These are phyloP conservation scores for Pseudoneurospora amorphoporcata DNA, from an alignment of 495 filamentous ascomycete genomes.

Conservation along the genomic window DNA sequence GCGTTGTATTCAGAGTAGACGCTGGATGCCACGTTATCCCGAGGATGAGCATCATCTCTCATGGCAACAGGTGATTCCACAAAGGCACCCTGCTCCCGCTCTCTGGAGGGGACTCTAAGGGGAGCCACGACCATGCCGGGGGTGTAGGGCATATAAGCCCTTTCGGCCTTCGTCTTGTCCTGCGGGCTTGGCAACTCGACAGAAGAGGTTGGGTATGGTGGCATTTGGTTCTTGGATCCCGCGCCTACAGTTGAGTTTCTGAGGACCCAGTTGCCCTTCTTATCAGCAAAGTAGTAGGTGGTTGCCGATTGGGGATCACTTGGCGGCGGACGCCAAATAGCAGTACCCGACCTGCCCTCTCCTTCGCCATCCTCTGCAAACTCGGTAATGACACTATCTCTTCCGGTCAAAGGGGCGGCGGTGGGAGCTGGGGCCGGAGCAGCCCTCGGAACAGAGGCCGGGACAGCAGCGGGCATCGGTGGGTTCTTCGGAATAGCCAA, in stretches of 20 bases:
- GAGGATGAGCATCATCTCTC: not conserved
- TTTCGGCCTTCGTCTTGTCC: constrained; percentile 31
- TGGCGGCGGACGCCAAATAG: constrained; percentile 31
- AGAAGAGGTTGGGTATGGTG: not conserved
- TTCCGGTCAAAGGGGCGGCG: constrained; percentile 6
- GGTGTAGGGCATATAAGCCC: constrained; percentile 13
- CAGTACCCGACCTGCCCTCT: constrained; percentile 19
- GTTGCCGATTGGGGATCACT: constrained; percentile 28
- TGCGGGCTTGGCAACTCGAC: constrained; percentile 29
- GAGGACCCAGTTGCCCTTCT: constrained; percentile 35
- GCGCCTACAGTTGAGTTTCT: constrained; percentile 14
- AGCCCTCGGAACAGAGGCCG: not conserved
- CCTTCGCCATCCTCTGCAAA: constrained; percentile 38
- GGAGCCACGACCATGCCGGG: constrained; percentile 17
- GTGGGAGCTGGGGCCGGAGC: constrained; percentile 6
- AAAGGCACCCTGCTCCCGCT: constrained; percentile 7
- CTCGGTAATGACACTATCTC: constrained; percentile 35
- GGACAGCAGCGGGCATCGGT: not conserved
- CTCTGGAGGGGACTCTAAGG: constrained; percentile 12
- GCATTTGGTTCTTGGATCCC: not conserved
- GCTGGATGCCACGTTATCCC: constrained; percentile 3
- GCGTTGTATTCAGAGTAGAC: constrained; percentile 7
- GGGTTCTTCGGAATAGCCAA: constrained; percentile 20
- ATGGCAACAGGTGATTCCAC: constrained; percentile 7
- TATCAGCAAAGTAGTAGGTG: constrained; percentile 33